Evolutionary conservation across 192 early-diverging fungal species (phyloP).

Genomic region (Entomortierella beljakovae): DNA sequence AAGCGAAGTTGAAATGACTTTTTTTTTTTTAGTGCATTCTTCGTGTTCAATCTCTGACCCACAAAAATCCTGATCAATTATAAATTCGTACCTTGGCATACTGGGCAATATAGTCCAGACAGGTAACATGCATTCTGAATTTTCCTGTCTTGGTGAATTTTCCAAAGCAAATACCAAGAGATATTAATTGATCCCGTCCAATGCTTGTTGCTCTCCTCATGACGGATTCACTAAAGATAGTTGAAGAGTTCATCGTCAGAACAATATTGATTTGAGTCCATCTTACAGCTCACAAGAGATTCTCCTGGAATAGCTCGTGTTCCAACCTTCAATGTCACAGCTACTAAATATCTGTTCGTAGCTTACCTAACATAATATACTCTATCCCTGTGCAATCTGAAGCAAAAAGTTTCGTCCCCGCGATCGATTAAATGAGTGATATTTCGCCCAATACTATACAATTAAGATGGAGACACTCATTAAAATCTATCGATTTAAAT

Average conservation of each 20-base stretch:
- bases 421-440: constrained; percentile 95
- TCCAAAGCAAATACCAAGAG: constrained; percentile 97
- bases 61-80: too few relatives aligned
- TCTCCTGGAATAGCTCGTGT: too few relatives aligned
- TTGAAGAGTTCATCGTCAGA: too few relatives aligned
- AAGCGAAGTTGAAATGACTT: too few relatives aligned
- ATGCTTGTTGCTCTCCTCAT: constrained; percentile 90
- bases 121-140: constrained; percentile 95
- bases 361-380: constrained; percentile 96
- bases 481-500: too few relatives aligned
- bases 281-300: too few relatives aligned
- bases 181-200: constrained; percentile 87
- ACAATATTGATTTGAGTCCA: too few relatives aligned
- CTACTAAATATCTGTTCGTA: background rate
- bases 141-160: constrained; percentile 99
- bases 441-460: constrained; percentile 90
- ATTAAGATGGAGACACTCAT: constrained; percentile 1
- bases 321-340: constrained; percentile 2
- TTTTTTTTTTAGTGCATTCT: too few relatives aligned
- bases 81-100: constrained; percentile 88
- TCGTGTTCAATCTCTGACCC: too few relatives aligned
- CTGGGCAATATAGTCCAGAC: constrained; percentile 91
- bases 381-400: constrained; percentile 92
- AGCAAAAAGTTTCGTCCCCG: constrained; percentile 96
- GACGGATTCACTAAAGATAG: constrained; percentile 81